phyloP scores from a whole-genome alignment of 768 basidiomycete species.

The Rhodotorula sphaerocarpa region DNA sequence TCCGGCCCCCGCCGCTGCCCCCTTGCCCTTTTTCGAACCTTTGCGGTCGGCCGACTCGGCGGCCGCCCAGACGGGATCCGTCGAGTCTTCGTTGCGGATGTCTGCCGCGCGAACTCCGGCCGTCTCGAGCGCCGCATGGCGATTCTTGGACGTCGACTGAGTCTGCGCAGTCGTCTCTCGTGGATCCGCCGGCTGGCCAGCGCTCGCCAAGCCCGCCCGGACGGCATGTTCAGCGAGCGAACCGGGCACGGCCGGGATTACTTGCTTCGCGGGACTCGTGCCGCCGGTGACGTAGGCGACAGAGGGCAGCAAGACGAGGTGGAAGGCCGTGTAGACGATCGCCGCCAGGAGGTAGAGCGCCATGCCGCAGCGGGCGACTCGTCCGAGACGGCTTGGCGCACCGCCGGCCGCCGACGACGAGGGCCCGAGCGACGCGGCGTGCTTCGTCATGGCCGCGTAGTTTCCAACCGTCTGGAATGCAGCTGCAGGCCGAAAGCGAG shows the following conservation, averaged over 20 bases:
- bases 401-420: background rate
- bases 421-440: background rate
- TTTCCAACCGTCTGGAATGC: too few species aligned
- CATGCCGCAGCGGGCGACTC: conserved; percentile 21
- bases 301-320: conserved; percentile 28
- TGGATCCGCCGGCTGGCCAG: background rate
- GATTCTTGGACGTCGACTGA: conserved; percentile 12
- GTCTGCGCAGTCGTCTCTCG: background rate
- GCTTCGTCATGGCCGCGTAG: background rate
- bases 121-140: conserved; percentile 31
- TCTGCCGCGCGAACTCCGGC: conserved; percentile 32
- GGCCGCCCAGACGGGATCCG: conserved; percentile 32
- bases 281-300: conserved; percentile 10
- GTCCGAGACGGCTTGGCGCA: conserved; percentile 6
- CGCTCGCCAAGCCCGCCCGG: background rate
- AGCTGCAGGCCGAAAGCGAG: too few species aligned
- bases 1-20: too few species aligned
- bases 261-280: background rate
- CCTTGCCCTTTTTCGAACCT: conserved; percentile 23
- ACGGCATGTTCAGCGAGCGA: background rate
- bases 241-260: background rate
- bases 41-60: conserved; percentile 26
- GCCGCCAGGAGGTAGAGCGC: conserved; percentile 34
- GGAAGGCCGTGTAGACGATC: conserved; percentile 34
- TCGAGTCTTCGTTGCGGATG: conserved; percentile 29